phyloP scores from a whole-genome alignment of 495 filamentous ascomycete genomes.

The Penicillium pancosmium region DNA sequence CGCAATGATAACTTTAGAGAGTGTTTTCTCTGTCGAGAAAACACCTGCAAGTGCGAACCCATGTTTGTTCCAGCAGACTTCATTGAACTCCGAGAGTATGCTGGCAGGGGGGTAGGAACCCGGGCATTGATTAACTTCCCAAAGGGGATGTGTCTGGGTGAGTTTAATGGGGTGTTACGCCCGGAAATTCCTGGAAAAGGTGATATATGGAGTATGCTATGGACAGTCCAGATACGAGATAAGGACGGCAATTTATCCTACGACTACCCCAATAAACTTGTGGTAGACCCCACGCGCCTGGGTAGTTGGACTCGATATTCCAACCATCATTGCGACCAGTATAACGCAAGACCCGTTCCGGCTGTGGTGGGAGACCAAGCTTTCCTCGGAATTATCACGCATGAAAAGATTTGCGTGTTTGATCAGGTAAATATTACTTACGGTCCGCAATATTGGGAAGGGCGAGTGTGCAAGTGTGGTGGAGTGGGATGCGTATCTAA shows the following conservation, averaged over 20 bases:
- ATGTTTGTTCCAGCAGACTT: constrained; percentile 21
- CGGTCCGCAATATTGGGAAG: constrained; percentile 32
- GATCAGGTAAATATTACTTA: constrained; percentile 41
- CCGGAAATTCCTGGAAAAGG: not conserved
- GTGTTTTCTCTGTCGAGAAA: not conserved
- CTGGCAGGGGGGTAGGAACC: constrained; percentile 35
- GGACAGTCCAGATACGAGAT: constrained; percentile 9
- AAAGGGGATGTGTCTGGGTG: constrained; percentile 29
- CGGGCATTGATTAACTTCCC: constrained; percentile 33
- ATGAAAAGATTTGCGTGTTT: constrained; percentile 32
- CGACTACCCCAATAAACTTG: not conserved
- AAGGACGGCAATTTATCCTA: not conserved
- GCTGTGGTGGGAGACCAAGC: constrained; percentile 28
- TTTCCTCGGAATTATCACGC: constrained; percentile 24
- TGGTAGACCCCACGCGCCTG: constrained; percentile 8
- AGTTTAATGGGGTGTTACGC: constrained; percentile 34
- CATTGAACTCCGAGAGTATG: constrained; percentile 38
- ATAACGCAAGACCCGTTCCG: constrained; percentile 17
- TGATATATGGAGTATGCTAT: constrained; percentile 12
- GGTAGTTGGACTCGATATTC: constrained; percentile 67
- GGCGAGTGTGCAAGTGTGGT: constrained; percentile 21
- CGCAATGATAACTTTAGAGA: not conserved
- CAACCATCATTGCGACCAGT: constrained; percentile 72
- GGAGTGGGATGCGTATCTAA: constrained; percentile 11
- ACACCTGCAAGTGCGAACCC: constrained; percentile 24